These are phyloP conservation scores for Amyloporia xantha DNA, from an alignment of 768 basidiomycete species.

Conservation along the genomic window DNA sequence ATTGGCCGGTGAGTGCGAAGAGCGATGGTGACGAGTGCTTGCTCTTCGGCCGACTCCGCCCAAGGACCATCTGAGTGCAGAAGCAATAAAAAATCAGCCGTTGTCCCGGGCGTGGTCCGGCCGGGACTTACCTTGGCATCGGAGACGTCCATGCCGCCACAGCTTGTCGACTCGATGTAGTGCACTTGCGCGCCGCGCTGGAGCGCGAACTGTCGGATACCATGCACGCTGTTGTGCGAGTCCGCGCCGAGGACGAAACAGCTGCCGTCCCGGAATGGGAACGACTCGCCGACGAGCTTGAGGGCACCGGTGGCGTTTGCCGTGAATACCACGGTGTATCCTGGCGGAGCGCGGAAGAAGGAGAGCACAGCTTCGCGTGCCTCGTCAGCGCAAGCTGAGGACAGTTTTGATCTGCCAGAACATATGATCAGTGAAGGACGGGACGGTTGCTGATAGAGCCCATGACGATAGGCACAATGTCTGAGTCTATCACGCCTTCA, in stretches of 20 bases:
- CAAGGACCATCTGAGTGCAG: conserved; percentile 43
- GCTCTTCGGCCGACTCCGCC: conserved; percentile 41
- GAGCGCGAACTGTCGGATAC: conserved; percentile 66
- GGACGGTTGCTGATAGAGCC: background rate
- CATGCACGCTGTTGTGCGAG: conserved; percentile 82
- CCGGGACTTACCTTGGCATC: conserved; percentile 55
- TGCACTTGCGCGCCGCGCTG: conserved; percentile 47
- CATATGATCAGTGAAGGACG: conserved; percentile 3
- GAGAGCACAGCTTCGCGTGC: conserved; percentile 68
- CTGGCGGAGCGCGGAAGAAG: conserved; percentile 70
- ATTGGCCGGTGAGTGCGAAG: conserved; percentile 74
- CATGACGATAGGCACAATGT: no score
- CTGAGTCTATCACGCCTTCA: no score
- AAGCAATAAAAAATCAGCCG: background rate
- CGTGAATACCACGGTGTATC: conserved; percentile 79
- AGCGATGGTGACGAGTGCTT: conserved; percentile 44
- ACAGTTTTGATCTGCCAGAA: conserved; percentile 58
- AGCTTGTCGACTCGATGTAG: conserved; percentile 58
- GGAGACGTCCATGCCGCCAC: conserved; percentile 56
- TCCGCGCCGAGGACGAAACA: conserved; percentile 65
- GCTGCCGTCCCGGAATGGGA: conserved; percentile 56
- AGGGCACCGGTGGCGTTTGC: conserved; percentile 74
- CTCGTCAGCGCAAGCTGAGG: conserved; percentile 56
- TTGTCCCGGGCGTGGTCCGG: no score
- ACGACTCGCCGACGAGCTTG: conserved; percentile 78